Evolutionary conservation across 2,329 filamentous ascomycete genomes (phyloP).

Genomic region (Colletotrichum magnum): DNA sequence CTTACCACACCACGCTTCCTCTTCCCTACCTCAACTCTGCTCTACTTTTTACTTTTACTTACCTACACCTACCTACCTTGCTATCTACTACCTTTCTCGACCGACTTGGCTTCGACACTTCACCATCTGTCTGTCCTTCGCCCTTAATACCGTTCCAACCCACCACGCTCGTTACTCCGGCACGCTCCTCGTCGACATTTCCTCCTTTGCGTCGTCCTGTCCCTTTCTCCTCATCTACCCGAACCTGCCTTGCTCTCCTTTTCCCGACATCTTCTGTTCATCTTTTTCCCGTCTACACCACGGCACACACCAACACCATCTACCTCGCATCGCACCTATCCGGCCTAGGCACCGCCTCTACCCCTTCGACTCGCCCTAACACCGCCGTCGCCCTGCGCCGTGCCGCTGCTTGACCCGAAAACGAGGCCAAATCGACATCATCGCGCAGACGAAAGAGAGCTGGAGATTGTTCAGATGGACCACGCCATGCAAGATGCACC

Average conservation of each 20-base stretch:
- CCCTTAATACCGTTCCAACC: constrained; percentile 29
- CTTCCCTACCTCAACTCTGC: constrained; percentile 25
- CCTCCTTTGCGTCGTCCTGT: not conserved
- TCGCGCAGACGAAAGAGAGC: constrained; percentile 13
- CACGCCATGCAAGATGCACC: constrained; percentile 50
- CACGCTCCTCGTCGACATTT: constrained; percentile 3
- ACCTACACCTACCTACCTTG: constrained; percentile 15
- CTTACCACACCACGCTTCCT: constrained; percentile 5
- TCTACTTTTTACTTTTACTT: constrained; percentile 19
- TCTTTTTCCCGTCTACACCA: not conserved
- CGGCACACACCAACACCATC: constrained; percentile 1
- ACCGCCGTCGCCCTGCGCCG: not conserved
- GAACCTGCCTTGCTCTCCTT: constrained; percentile 13
- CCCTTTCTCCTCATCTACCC: constrained; percentile 7
- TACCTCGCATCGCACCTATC: not conserved
- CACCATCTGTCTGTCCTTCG: not conserved
- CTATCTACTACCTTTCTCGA: constrained; percentile 9
- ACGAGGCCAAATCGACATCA: not conserved
- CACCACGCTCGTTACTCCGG: constrained; percentile 40
- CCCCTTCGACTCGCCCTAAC: not conserved
- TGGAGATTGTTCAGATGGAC: constrained; percentile 36
- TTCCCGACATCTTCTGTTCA: not conserved
- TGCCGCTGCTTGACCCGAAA: not conserved
- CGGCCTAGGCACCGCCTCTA: not conserved
- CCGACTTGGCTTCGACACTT: not conserved